Conservation (phyloP, 257 asterid species). For the Rhazya stricta region DNA sequence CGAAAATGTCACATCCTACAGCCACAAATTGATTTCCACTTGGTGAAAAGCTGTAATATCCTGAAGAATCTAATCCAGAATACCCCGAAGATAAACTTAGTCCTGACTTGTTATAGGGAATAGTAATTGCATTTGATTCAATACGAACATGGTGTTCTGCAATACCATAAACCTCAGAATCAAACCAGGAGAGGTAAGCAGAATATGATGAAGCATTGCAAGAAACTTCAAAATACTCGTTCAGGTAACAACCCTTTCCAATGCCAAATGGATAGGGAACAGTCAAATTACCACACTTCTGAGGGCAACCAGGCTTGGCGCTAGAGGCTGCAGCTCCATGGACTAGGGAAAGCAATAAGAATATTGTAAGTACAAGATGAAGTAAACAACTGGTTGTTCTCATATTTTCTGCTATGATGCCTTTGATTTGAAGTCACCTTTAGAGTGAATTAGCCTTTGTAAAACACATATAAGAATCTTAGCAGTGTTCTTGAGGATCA, state of each 20-base stretch:
- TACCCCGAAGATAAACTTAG: background rate
- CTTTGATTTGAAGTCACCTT: no score
- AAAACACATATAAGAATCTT: no score
- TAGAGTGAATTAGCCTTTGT: no score
- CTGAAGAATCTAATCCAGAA: background rate
- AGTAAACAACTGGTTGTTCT: no score
- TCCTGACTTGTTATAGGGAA: conserved; percentile 13
- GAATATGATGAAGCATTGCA: conserved; percentile 19
- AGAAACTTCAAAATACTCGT: conserved; percentile 14
- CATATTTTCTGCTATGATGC: no score
- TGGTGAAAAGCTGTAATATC: conserved; percentile 3
- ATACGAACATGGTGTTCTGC: no score
- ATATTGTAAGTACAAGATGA: no score
- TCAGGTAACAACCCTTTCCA: conserved; percentile 25
- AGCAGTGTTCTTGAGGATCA: no score
- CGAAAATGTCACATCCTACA: conserved; percentile 31
- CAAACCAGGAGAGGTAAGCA: background rate
- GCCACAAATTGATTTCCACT: conserved; percentile 20
- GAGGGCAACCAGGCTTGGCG: conserved; percentile 18
- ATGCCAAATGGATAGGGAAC: conserved; percentile 35
- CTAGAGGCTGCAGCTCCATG: conserved; percentile 7
- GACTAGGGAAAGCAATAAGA: background rate
- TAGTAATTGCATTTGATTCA: no score
- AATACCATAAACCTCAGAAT: conserved; percentile 3
- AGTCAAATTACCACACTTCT: conserved; percentile 22